Evolutionary conservation across 257 asterid genomes (phyloP), one percentile per base, ranked within the genome.

Genomic region (Solanum peruvianum): DNA sequence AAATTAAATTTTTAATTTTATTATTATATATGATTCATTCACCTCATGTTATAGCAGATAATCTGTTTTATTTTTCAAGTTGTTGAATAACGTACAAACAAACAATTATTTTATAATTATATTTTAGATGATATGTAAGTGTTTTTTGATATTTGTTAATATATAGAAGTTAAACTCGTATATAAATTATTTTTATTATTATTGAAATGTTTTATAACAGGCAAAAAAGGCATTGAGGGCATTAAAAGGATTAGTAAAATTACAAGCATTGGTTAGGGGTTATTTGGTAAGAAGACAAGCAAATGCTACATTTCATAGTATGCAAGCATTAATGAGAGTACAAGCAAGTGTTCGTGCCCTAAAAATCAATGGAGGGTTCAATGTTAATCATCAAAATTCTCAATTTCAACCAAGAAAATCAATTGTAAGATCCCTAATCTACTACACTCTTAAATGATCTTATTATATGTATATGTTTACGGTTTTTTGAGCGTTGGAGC

Each of bases 151-250:
- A 56, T 7, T 0, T 0, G 1, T 35, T 9, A 9, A 13, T 20
- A 18, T 21, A 39, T 11, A 75, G 21, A 75, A 75, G 33, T 39
- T 72, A 72, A 72, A 72, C 47, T 35, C 2, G 18, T 9, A 0
- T 20, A 35, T 9, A 18, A 71, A 35, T 9, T 71, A 15, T 6
- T 49, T 0, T 56, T 77, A 18, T 45, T 78, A 3, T 47, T 78
- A 0, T 78, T 45, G 3, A 9, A 44, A 47, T 80, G 6, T 47
- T 47, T 69, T 2, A 9, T 7, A 77, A 81, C 78, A 95, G 98
- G 98, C 98, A 89, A 95, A 98, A 83, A 95, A 93, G 86, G 98
- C 98, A 2, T 93, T 92, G 41, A 93, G 98, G 89, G 97, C 98
- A 21, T 44, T 96, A 92, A 96, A 89, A 88, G 98, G 98, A 9